Conservation (phyloP, 208 protist genomes). For the Blechomonas ayalai region DNA sequence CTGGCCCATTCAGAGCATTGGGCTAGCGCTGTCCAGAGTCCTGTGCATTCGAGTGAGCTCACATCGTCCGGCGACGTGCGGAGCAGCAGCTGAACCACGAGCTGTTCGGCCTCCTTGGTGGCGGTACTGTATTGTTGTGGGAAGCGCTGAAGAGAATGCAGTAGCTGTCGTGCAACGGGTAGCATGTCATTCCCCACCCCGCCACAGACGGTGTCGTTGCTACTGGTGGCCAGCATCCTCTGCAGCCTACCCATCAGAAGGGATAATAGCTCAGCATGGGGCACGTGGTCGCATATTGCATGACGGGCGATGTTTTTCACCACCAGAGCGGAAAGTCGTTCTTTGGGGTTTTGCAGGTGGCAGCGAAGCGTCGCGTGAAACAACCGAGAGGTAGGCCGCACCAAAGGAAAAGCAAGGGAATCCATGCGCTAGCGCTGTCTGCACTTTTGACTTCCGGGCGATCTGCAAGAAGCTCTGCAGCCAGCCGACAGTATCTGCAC, state of each 20-base stretch:
- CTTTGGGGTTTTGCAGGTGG: neutral
- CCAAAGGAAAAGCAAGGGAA: constrained; percentile 31
- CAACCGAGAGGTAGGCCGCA: constrained; percentile 32
- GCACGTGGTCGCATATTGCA: constrained; percentile 43
- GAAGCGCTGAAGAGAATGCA: constrained; percentile 39
- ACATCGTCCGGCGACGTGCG: constrained; percentile 3
- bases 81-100: neutral
- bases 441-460: too few relatives aligned
- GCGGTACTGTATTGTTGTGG: constrained; percentile 10
- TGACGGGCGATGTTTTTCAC: constrained; percentile 32
- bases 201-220: too few relatives aligned
- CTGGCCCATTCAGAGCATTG: constrained; percentile 23
- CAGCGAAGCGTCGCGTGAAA: constrained; percentile 25
- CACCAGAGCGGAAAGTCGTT: constrained; percentile 12
- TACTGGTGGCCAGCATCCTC: too few relatives aligned
- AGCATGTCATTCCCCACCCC: too few relatives aligned
- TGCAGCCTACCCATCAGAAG: constrained; percentile 10
- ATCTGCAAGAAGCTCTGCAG: too few relatives aligned
- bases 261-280: constrained; percentile 32
- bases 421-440: constrained; percentile 29
- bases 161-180: constrained; percentile 8
- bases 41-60: constrained; percentile 14
- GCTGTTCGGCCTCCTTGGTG: neutral
- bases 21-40: constrained; percentile 29
- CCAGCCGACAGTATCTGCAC: too few relatives aligned